Evolutionary conservation across 2,329 filamentous ascomycete genomes (phyloP), one percentile per base, ranked within the genome.

Genomic region (Alternaria sp.): DNA sequence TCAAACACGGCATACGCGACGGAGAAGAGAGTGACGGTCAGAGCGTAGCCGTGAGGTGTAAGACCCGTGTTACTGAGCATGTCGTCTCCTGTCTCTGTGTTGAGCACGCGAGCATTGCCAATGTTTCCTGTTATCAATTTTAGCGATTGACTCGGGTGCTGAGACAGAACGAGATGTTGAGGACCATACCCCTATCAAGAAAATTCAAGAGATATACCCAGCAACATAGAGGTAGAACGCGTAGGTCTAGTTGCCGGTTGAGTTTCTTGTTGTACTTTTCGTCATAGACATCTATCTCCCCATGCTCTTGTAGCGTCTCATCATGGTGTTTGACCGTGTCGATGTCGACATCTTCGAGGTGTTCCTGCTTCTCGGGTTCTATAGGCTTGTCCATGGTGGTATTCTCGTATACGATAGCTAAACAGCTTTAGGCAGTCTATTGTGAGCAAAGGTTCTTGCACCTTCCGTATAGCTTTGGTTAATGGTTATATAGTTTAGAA

Each of bases 81-180:
- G 78, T 90, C 88, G 74, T 91, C 81, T 44, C 83, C 74, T 1
- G 85, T 86, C 10, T 85, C 82, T 19, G 84, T 79, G 73, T 91
- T 91, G 65, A 91, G 82, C 46, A 90, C 87, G 74, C 87, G 88
- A 46, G 89, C 77, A 97, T 86, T 21, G 96, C 91, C 91, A 23
- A 50, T 57, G 17, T 57, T 57, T 23, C 55, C 55, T 57, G 5
- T 19, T 1, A 11, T 32, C 5, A 43, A 45, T 19, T 13, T 51
- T 13, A 51, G 28, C 49, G 21, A 23, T 7, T 32, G 19, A 17
- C 13, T 7, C 28, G 12, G 30, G 8, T 51, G n/a, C 15, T 40
- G n/a, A 17, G 36, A 17, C 9, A n/a, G 36, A 11, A 21, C 9
- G 28, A 11, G 11, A 10, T 26, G 21, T 17, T 40, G 36, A 40